These are phyloP conservation scores for Volvox africanus DNA, from an alignment of 139 green algal genomes.

Conservation along the genomic window DNA sequence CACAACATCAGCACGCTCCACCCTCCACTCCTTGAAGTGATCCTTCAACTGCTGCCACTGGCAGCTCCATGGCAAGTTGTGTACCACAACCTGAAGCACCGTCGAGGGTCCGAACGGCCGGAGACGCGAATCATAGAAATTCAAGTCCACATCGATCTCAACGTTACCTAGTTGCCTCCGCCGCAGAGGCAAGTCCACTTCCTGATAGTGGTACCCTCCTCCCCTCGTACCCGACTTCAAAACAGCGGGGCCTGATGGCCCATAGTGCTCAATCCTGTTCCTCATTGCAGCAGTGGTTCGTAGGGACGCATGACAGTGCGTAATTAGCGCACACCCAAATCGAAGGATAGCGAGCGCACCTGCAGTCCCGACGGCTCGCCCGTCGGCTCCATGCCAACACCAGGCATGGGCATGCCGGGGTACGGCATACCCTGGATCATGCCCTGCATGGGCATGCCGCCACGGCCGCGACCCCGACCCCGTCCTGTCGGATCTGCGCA, in stretches of 20 bases:
- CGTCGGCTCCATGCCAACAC: constrained; percentile 53
- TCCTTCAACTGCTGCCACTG: constrained; percentile 93
- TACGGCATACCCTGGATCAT: constrained; percentile 46
- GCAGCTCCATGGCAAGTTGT: constrained; percentile 93
- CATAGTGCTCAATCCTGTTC: too few species aligned
- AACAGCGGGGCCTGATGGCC: too few species aligned
- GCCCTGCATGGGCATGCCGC: constrained; percentile 43
- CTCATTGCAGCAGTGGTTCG: too few species aligned
- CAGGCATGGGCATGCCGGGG: constrained; percentile 35
- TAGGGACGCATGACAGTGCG: too few species aligned
- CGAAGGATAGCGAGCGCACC: constrained; percentile 48
- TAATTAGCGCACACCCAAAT: too few species aligned
- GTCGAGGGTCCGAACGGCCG: too few species aligned
- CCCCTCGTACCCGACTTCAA: too few species aligned
- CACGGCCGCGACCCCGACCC: constrained; percentile 37
- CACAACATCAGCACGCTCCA: constrained; percentile 89
- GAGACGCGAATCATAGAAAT: too few species aligned
- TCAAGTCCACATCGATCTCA: too few species aligned
- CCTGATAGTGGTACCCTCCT: too few species aligned
- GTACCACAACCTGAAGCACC: constrained; percentile 72
- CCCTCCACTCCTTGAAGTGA: constrained; percentile 77
- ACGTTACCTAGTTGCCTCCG: too few species aligned
- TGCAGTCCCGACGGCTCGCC: constrained; percentile 76
- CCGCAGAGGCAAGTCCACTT: too few species aligned
- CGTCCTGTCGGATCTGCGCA: constrained; percentile 50